Conservation (phyloP, 352 stramenopile species). For the Pythium insidiosum region DNA sequence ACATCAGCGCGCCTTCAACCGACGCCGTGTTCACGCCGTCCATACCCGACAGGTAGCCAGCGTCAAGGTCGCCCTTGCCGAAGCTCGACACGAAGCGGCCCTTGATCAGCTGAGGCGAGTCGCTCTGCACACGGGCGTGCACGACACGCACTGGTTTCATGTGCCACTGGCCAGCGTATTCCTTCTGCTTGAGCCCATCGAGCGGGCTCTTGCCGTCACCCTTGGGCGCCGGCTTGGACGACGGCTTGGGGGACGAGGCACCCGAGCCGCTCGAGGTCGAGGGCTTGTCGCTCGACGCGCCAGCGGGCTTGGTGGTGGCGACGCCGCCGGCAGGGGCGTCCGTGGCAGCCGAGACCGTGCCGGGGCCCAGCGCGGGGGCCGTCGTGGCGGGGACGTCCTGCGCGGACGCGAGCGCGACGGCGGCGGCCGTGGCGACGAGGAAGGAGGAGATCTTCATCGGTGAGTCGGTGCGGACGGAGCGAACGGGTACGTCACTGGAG, state of each 20-base stretch:
- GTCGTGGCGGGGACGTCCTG: not conserved
- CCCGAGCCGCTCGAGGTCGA: not conserved
- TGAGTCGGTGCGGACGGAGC: not conserved
- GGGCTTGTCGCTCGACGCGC: not conserved
- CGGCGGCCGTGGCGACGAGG: not conserved
- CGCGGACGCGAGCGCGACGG: not conserved
- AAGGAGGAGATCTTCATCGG: not conserved
- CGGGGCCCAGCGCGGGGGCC: not conserved
- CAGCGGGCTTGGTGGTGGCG: not conserved
- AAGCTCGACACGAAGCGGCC: conserved; percentile 16
- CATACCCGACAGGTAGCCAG: conserved; percentile 13
- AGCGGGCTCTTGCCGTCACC: not conserved
- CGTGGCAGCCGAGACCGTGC: not conserved
- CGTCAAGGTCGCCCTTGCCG: conserved; percentile 11
- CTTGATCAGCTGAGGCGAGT: conserved; percentile 13
- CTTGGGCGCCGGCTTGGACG: conserved; percentile 14
- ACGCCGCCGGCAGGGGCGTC: not conserved
- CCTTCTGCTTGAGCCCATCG: not conserved
- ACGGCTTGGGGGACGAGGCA: not conserved
- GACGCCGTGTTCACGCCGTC: conserved; percentile 24
- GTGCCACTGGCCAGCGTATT: conserved; percentile 6
- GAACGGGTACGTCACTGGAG: too few species aligned
- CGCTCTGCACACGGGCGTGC: conserved; percentile 14
- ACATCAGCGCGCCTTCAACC: conserved; percentile 22
- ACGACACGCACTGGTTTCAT: conserved; percentile 18